These are phyloP conservation scores for Penstemon eatonii DNA, from an alignment of 257 asterid genomes.

Conservation along the genomic window DNA sequence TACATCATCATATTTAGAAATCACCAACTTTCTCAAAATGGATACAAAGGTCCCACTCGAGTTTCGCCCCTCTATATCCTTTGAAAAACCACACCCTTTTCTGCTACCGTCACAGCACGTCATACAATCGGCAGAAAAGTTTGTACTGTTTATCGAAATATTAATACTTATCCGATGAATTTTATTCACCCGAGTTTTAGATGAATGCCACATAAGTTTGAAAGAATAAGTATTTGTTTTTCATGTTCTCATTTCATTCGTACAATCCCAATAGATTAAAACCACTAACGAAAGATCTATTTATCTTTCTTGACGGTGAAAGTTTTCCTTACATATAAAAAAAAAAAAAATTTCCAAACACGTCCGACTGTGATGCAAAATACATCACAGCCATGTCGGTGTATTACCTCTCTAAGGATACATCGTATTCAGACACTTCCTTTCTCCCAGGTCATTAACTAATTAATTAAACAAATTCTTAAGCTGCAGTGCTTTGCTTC, in stretches of 20 bases:
- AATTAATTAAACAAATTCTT: conserved; percentile 25
- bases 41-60: conserved; percentile 24
- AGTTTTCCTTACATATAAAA: too few species aligned
- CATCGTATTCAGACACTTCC: conserved; percentile 39
- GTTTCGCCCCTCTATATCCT: background rate
- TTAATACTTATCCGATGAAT: too few species aligned
- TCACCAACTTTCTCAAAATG: conserved; percentile 2
- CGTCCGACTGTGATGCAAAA: background rate
- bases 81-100: conserved; percentile 15
- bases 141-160: too few species aligned
- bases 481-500: conserved; percentile 1
- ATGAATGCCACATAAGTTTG: too few species aligned
- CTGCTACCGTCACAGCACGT: conserved; percentile 15
- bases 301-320: too few species aligned
- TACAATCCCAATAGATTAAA: too few species aligned
- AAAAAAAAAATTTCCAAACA: too few species aligned
- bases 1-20: background rate
- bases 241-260: too few species aligned
- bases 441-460: conserved; percentile 8
- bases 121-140: background rate
- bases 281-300: too few species aligned
- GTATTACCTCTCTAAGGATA: conserved; percentile 10
- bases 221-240: too few species aligned
- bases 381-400: conserved; percentile 1
- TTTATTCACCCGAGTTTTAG: too few species aligned